Conservation (phyloP, 441 rosid species). For the Erodium moschatum region DNA sequence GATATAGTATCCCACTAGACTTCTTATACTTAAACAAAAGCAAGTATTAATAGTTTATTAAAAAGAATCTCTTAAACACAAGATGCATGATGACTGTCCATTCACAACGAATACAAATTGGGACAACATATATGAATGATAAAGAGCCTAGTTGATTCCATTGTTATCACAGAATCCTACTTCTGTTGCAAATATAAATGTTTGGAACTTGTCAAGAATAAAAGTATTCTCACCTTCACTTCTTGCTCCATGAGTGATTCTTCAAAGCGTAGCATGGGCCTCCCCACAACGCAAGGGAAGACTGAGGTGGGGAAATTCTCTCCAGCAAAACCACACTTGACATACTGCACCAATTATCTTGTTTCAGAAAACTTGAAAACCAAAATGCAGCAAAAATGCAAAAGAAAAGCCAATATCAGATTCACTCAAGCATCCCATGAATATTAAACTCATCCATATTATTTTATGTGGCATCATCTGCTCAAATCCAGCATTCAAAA, state of each 20-base stretch:
- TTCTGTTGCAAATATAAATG: neutral
- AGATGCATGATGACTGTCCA: too few species aligned
- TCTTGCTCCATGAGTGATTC: constrained; percentile 86
- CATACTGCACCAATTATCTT: constrained; percentile 51
- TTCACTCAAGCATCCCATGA: neutral
- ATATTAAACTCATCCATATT: neutral
- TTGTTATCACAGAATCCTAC: neutral
- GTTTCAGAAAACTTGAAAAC: constrained; percentile 12
- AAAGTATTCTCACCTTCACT: constrained; percentile 43
- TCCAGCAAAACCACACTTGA: constrained; percentile 94
- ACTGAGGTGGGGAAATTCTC: constrained; percentile 98
- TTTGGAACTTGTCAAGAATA: neutral
- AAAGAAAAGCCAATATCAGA: neutral
- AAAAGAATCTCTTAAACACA: too few species aligned
- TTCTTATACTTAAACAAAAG: too few species aligned
- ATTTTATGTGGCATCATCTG: neutral
- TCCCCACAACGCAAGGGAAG: constrained; percentile 87
- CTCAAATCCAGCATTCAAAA: neutral
- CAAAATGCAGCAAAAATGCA: neutral
- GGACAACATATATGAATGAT: neutral
- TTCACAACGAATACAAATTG: neutral
- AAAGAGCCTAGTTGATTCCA: neutral
- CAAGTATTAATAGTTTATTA: too few species aligned
- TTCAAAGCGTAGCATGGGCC: constrained; percentile 82
- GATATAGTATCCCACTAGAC: too few species aligned